phyloP scores from a whole-genome alignment of 148 eudicot genomes.

The Talinum fruticosum region DNA sequence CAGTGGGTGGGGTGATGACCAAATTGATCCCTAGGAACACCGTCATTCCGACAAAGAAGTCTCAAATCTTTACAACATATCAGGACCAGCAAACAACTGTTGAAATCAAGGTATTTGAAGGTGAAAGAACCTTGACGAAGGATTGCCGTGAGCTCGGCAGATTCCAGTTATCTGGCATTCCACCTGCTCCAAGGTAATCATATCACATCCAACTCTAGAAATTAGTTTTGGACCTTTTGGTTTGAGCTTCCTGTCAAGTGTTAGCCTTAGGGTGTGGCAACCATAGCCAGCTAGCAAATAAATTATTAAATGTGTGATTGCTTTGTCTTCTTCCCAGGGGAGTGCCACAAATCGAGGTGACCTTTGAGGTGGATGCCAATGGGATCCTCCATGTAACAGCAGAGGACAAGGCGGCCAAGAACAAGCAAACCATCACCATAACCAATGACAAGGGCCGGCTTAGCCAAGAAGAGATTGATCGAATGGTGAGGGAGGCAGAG shows the following conservation, averaged over 20 bases:
- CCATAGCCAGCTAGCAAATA: background rate
- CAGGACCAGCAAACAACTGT: conserved; percentile 54
- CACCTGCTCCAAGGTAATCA: conserved; percentile 67
- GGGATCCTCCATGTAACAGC: conserved; percentile 62
- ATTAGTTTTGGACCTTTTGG: background rate
- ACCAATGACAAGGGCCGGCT: conserved; percentile 55
- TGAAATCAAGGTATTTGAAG: conserved; percentile 54
- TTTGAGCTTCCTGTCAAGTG: no score
- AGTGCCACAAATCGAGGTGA: conserved; percentile 63
- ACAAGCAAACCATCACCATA: conserved; percentile 47
- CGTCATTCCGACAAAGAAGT: conserved; percentile 55
- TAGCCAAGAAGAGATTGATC: conserved; percentile 50
- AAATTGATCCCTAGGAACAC: conserved; percentile 59
- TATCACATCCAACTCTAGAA: background rate
- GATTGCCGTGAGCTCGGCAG: conserved; percentile 52
- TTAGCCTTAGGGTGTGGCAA: no score
- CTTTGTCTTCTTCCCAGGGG: conserved; percentile 44
- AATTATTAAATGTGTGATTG: background rate
- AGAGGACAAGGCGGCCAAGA: conserved; percentile 69
- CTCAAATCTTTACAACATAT: conserved; percentile 52
- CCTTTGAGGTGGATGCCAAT: conserved; percentile 63
- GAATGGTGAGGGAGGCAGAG: conserved; percentile 47
- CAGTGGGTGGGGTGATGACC: conserved; percentile 69
- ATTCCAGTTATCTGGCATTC: conserved; percentile 52
- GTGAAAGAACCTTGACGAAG: conserved; percentile 59